Base-by-base conservation (phyloP, 805 yeast genomes). In the Starmerella sp. region DNA sequence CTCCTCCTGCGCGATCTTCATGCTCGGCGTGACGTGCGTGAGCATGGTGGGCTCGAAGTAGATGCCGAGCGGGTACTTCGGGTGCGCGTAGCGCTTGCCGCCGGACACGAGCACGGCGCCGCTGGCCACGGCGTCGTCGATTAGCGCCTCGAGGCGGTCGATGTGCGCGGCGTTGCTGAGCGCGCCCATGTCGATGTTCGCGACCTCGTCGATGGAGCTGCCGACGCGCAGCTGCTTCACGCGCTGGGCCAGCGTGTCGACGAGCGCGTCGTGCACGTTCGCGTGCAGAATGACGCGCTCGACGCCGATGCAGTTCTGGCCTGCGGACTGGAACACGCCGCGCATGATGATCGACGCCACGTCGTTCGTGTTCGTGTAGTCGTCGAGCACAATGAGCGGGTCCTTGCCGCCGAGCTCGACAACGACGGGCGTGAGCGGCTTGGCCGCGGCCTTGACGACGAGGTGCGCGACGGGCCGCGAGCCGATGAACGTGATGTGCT, bases 341-440 rank as follows among this genome's bases (percentile, higher is more conserved):
- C 99, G 77, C 84, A 93, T 77, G 41, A 93, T 77, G 30, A 89
- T 81, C 14, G 96, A 86, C 0, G 95, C 82, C 43, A 84, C 71
- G 5, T 76, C 63, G 37, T 42, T 32, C 9, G 59, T 37, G 11
- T 55, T 50, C 45, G 55, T 53, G 35, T 57, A 58, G 42, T 65
- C 67, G 64, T 91, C 97, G 60, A 93, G 76, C 4, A 90, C 88
- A 51, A 93, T 76, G 22, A 88, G 80, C 0, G 97, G 84, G 68
- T 93, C 99, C 65, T 93, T 93, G 22, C 99, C 99, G 38, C 99
- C 99, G 38, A 93, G 75, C 69, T 93, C 99, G 9, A 88, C 90
- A 28, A 91, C 97, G 44, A 91, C 89, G 0, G 97, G 99, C 0
- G 96, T 91, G 63, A 93, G 73, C n/a, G 86, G 77, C 57, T 80